A percentile compares a stretch with the other conserved stretches of the same genome.
Conservation (phyloP, 306 rosid species). For the Gastrolobium villosum region DNA sequence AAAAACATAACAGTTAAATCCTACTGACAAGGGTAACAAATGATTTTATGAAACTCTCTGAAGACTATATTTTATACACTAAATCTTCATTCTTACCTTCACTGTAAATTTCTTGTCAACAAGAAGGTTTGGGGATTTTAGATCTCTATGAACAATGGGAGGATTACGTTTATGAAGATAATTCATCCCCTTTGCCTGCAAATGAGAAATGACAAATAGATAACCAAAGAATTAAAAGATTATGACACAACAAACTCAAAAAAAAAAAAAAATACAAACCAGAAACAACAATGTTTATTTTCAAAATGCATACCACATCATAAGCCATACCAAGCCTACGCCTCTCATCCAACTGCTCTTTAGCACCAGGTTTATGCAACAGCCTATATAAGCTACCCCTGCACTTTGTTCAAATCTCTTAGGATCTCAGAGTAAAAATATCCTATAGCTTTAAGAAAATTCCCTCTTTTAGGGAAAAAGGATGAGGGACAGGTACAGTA, state of each 20-base stretch:
- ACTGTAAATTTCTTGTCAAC: constrained; percentile 98
- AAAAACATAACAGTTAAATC: constrained; percentile 16
- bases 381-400: constrained; percentile 98
- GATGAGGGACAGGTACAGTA: constrained; percentile 32
- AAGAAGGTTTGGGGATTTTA: constrained; percentile 97
- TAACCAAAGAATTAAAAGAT: constrained; percentile 14
- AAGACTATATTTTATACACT: constrained; percentile 18
- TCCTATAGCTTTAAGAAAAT: constrained; percentile 2
- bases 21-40: constrained; percentile 34
- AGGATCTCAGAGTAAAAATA: constrained; percentile 35
- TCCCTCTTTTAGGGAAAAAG: constrained; percentile 17
- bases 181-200: constrained; percentile 99
- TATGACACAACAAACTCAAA: constrained; percentile 35
- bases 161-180: constrained; percentile 97
- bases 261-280: constrained; percentile 3
- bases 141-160: constrained; percentile 96
- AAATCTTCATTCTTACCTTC: constrained; percentile 66
- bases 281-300: constrained; percentile 30
- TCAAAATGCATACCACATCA: constrained; percentile 85
- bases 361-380: constrained; percentile 86
- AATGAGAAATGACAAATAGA: constrained; percentile 42
- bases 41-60: constrained; percentile 23
- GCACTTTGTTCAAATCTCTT: constrained; percentile 58
- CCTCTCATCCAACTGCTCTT: constrained; percentile 88
- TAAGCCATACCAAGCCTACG: constrained; percentile 92